Evolutionary conservation across 495 filamentous ascomycete species (phyloP).

Genomic region (Aspergillus avenaceus): DNA sequence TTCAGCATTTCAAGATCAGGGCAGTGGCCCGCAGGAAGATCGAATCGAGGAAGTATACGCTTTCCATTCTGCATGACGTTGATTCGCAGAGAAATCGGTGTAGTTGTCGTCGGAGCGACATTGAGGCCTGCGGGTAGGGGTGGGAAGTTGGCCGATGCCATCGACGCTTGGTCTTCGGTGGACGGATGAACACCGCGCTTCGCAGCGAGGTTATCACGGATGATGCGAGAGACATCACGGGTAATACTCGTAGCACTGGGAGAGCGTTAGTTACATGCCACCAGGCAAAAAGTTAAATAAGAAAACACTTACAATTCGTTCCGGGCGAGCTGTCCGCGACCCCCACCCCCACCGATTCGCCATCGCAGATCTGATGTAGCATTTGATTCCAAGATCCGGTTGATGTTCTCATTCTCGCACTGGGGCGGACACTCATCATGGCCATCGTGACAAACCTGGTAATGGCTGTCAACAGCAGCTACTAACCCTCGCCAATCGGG

Average conservation of each 20-base stretch:
- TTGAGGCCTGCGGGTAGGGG: conserved; percentile 8
- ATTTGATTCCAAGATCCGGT: conserved; percentile 33
- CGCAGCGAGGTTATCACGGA: conserved; percentile 35
- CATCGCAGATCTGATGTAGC: conserved; percentile 27
- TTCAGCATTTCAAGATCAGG: conserved; percentile 31
- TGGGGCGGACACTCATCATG: conserved; percentile 22
- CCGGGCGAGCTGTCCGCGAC: conserved; percentile 18
- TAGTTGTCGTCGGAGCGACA: conserved; percentile 1
- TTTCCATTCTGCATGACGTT: conserved; percentile 41
- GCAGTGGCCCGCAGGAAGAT: conserved; percentile 32
- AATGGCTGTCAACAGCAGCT: conserved; percentile 46
- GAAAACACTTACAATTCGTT: conserved; percentile 41
- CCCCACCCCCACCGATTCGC: conserved; percentile 37
- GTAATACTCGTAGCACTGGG: conserved; percentile 41
- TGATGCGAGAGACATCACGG: conserved; percentile 40
- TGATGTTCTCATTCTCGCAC: conserved; percentile 34
- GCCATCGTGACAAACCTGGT: conserved; percentile 35
- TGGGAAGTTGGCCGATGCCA: conserved; percentile 15
- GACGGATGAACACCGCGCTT: conserved; percentile 16
- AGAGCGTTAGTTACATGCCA: conserved; percentile 5
- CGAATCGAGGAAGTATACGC: conserved; percentile 36
- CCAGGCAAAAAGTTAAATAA: neutral
- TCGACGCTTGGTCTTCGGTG: conserved; percentile 11
- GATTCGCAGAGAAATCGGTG: conserved; percentile 31
- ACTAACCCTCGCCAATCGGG: conserved; percentile 44